Base-by-base conservation (phyloP, 257 asterid genomes). In the Nyctanthes arbortristis region DNA sequence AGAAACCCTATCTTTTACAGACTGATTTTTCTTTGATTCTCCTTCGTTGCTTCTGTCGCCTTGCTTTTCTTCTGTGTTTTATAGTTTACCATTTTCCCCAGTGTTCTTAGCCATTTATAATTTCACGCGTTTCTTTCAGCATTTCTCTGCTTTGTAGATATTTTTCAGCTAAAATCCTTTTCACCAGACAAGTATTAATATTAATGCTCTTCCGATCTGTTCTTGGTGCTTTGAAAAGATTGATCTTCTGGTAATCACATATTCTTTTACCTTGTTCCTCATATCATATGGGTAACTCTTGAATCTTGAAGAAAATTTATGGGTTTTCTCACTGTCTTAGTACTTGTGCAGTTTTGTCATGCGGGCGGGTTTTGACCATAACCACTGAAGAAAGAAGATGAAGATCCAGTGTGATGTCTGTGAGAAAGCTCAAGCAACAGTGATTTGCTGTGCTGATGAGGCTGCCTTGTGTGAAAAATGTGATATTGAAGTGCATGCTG, bases 321-420 rank as follows among this genome's bases (percentile, higher is more conserved):
- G 59, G 58, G 29, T 24, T 52, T 52, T 52, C 10, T n/a, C n/a
- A n/a, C 59, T 52, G 10, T 20, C 6, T 24, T 1, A 8, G 16
- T 3, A n/a, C 5, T 45, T 45, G 55, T 45, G 20, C 55, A 45
- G 55, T 14, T 45, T n/a, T 45, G 20, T n/a, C 55, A 45, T 4
- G 45, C 3, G 4, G 39, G 39, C 39, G 11, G 7, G 39, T 35
- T 43, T 22, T 4, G 6, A 5, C 24, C 25, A n/a, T 4, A n/a
- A 5, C 24, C 25, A n/a, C 27, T 45, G n/a, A n/a, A 45, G 4
- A 45, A 25, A 13, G 28, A 1, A 56, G 66, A 82, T 79, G 84
- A 82, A 82, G 76, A 82, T 79, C 36, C 87, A 82, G 77, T 82
- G 84, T 61, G 74, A 68, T 29, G 78, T 57, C 0, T 78, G 87